A percentile compares a stretch with the other conserved stretches of the same genome.
phyloP scores from a whole-genome alignment of 352 stramenopile genomes.

The Globisporangium radiosum region DNA sequence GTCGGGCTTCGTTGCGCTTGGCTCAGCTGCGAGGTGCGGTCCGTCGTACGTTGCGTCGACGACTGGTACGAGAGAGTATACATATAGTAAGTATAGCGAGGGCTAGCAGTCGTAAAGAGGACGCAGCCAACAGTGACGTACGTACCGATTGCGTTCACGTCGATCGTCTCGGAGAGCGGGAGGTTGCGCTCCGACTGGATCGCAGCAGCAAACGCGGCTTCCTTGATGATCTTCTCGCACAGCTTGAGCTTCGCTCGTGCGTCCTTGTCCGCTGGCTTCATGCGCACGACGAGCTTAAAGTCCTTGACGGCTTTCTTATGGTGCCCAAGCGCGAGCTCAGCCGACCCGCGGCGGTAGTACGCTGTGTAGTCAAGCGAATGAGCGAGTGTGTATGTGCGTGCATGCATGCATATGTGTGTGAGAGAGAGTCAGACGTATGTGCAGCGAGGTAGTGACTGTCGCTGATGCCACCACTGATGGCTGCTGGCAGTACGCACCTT shows the following conservation, averaged over 20 bases:
- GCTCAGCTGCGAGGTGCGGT: conserved; percentile 55
- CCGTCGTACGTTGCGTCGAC: conserved; percentile 80
- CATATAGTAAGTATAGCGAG: too few relatives aligned
- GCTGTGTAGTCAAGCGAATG: conserved; percentile 16
- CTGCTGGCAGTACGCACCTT: conserved; percentile 45
- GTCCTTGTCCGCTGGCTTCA: conserved; percentile 93
- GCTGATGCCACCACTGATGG: neutral
- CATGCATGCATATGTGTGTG: neutral
- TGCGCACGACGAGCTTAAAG: conserved; percentile 94
- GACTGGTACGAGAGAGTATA: conserved; percentile 21
- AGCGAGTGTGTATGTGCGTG: neutral
- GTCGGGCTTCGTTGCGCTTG: conserved; percentile 51
- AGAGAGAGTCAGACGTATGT: neutral
- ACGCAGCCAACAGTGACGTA: neutral
- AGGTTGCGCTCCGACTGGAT: conserved; percentile 94
- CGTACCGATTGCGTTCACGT: conserved; percentile 76
- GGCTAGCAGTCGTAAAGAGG: too few relatives aligned
- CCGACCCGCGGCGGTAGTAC: conserved; percentile 97
- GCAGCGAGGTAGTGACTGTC: neutral
- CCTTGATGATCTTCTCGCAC: conserved; percentile 96
- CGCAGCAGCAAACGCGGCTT: conserved; percentile 93
- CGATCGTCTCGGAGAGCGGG: conserved; percentile 90
- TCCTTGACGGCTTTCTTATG: conserved; percentile 97
- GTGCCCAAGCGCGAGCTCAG: conserved; percentile 94
- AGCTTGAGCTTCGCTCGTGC: conserved; percentile 91